These are phyloP conservation scores for Alternaria hordeiaustralica DNA, from an alignment of 2,329 filamentous ascomycete species.

Conservation along the genomic window DNA sequence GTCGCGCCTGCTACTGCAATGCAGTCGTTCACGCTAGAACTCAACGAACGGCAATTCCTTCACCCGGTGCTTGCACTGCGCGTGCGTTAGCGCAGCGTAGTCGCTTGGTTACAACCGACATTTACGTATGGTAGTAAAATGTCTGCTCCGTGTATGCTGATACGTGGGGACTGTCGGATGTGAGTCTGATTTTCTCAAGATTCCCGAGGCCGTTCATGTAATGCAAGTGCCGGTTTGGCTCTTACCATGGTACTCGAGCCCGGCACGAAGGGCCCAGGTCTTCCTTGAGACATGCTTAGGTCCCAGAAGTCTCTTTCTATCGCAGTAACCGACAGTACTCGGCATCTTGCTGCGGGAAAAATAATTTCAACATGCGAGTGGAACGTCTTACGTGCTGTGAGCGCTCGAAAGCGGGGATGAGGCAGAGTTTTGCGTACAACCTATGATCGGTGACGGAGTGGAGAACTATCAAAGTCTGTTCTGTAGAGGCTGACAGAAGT, in stretches of 20 bases:
- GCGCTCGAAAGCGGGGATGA: neutral
- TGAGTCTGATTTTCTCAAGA: neutral
- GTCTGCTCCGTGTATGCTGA: neutral
- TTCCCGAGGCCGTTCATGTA: neutral
- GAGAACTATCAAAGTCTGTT: neutral
- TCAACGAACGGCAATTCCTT: neutral
- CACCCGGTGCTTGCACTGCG: neutral
- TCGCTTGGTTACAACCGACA: neutral
- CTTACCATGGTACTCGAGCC: neutral
- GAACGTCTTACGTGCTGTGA: neutral
- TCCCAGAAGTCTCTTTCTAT: neutral
- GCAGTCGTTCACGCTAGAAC: neutral
- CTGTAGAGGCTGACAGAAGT: neutral
- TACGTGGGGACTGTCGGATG: neutral
- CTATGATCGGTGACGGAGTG: neutral
- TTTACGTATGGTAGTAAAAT: neutral
- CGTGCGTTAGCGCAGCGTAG: slow-evolving; percentile 3
- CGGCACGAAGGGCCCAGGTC: neutral
- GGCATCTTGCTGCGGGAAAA: neutral
- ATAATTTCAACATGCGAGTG: neutral
- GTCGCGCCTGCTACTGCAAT: neutral
- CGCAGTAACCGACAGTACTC: neutral
- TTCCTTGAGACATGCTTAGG: neutral
- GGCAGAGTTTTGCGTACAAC: neutral
- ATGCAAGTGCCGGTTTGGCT: neutral